Evolutionary conservation across 768 basidiomycete genomes (phyloP).

Genomic region (Sarcomyxa edulis): DNA sequence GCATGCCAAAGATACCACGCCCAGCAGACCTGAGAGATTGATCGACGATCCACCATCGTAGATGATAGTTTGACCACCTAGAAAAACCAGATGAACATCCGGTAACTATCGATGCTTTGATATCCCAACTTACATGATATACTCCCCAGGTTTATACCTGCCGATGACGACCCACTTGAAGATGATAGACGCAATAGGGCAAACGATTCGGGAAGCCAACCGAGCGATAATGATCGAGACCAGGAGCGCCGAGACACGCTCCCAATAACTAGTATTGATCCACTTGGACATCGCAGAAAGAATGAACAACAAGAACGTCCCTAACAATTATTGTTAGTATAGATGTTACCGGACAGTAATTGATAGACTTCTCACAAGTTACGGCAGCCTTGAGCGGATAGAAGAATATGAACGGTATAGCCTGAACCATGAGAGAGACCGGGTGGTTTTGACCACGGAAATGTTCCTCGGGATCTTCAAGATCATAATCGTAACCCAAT

Average conservation of each 20-base stretch:
- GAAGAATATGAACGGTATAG: too few relatives aligned
- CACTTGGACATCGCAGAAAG: conserved; percentile 27
- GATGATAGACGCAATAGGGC: conserved; percentile 31
- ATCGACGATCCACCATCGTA: conserved; percentile 42
- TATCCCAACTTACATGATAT: conserved; percentile 27
- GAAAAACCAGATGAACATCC: neutral
- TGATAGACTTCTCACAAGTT: too few relatives aligned
- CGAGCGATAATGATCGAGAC: conserved; percentile 29
- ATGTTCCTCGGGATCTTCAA: too few relatives aligned
- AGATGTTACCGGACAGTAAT: conserved; percentile 13
- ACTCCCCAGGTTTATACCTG: conserved; percentile 29
- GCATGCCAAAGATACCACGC: conserved; percentile 34
- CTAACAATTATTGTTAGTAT: conserved; percentile 20
- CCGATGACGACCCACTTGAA: conserved; percentile 47
- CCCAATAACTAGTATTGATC: conserved; percentile 25
- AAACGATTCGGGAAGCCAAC: conserved; percentile 25
- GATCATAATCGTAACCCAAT: too few relatives aligned
- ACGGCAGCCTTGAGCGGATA: too few relatives aligned
- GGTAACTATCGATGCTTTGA: neutral
- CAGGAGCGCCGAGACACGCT: conserved; percentile 27
- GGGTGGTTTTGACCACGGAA: too few relatives aligned
- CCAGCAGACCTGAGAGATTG: conserved; percentile 32
- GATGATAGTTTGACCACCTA: conserved; percentile 37
- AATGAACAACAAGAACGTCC: conserved; percentile 34
- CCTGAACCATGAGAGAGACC: too few relatives aligned